These are phyloP conservation scores for Cryptococcus hybrid DNA, from an alignment of 1,284 basidiomycete genomes.

Conservation along the genomic window DNA sequence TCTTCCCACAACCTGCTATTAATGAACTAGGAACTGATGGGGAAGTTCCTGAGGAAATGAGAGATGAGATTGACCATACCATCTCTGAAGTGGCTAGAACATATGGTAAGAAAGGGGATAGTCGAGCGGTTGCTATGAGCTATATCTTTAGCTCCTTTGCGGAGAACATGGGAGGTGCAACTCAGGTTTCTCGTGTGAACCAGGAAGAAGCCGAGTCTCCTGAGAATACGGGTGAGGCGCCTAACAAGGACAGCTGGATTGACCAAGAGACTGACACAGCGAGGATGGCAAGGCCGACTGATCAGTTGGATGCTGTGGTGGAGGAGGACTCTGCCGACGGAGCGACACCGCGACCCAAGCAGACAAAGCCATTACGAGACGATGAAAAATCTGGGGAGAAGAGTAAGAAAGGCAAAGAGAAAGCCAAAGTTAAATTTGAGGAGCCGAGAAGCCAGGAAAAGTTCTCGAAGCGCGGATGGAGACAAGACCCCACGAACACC, in stretches of 20 bases:
- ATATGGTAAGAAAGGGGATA: conserved; percentile 23
- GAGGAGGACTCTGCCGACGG: conserved; percentile 21
- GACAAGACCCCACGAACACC: too few species aligned
- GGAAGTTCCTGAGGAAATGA: neutral
- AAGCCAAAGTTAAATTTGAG: conserved; percentile 34
- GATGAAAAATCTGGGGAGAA: conserved; percentile 8
- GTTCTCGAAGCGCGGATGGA: too few species aligned
- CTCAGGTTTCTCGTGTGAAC: neutral
- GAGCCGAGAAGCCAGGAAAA: conserved; percentile 18
- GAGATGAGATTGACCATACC: conserved; percentile 22
- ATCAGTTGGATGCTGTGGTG: conserved; percentile 6
- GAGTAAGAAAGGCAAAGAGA: conserved; percentile 15
- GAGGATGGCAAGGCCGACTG: neutral
- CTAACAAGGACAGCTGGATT: conserved; percentile 43
- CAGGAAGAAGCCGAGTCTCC: neutral
- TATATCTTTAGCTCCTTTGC: conserved; percentile 35
- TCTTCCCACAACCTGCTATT: conserved; percentile 25
- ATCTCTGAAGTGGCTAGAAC: conserved; percentile 24
- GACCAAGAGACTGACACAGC: conserved; percentile 21
- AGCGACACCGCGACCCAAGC: conserved; percentile 21
- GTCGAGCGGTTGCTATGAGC: conserved; percentile 41
- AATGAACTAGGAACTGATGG: neutral
- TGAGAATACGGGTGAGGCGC: neutral
- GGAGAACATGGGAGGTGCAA: conserved; percentile 18
- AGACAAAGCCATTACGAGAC: conserved; percentile 12